Percentiles rank a stretch among this genome's conserved stretches.
Conservation (phyloP, 176 grass and related monocot species). For the Hordeum vulgare region MorexV3_pseudomolecules_assembly NC_058520.1:478147258-478147757, state of each 20-base stretch:
- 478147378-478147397: conserved; percentile 15
- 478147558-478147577: conserved; percentile 3
- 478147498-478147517: conserved; percentile 27
- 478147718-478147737: neutral
- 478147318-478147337: conserved; percentile 19
- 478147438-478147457: neutral
- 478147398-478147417: neutral
- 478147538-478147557: conserved; percentile 50
- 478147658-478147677: neutral
- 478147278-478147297: too few relatives aligned
- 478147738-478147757: neutral
- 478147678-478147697: neutral
- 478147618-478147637: conserved; percentile 1
- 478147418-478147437: neutral
- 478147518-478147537: conserved; percentile 44
- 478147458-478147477: neutral
- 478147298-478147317: neutral
- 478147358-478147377: neutral
- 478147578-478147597: neutral
- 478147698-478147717: conserved; percentile 23
- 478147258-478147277: conserved; percentile 39
- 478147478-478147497: conserved; percentile 44
- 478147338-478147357: neutral
- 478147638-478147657: neutral
- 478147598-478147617: neutral